phyloP scores from a whole-genome alignment of 208 protist genomes.

The Acanthamoeba culbertsoni region DNA sequence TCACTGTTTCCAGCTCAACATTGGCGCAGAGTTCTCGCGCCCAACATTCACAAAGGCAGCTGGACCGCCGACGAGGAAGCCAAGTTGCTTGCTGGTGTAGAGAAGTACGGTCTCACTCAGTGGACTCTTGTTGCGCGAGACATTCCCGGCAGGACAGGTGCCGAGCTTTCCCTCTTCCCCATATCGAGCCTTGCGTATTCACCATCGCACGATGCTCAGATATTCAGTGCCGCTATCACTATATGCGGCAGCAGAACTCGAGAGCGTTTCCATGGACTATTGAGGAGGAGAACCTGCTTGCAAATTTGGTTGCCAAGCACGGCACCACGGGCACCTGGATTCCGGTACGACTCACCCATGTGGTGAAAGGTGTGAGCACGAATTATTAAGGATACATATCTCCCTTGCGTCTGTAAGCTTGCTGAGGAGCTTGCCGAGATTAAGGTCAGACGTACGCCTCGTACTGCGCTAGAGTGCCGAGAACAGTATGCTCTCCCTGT shows the following conservation, averaged over 20 bases:
- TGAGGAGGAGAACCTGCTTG: not conserved
- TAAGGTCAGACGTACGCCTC: not conserved
- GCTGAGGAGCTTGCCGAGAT: not conserved
- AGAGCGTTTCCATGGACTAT: not conserved
- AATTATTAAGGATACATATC: not conserved
- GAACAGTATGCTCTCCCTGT: not conserved
- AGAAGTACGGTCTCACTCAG: slow-evolving; percentile 22
- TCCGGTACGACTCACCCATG: not conserved
- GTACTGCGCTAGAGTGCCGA: not conserved
- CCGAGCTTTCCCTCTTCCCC: not conserved
- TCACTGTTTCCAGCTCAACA: not conserved
- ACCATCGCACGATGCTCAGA: not conserved
- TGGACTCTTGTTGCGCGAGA: slow-evolving; percentile 23
- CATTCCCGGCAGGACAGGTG: slow-evolving; percentile 50
- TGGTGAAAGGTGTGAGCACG: not conserved
- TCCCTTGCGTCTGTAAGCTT: not conserved
- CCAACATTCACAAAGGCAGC: slow-evolving; percentile 42
- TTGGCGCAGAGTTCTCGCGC: slow-evolving; percentile 18
- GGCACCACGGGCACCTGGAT: not conserved
- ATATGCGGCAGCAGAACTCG: slow-evolving; percentile 44
- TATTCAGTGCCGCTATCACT: slow-evolving; percentile 57
- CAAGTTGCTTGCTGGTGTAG: not conserved
- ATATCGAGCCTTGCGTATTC: not conserved
- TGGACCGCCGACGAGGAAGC: slow-evolving; percentile 31
- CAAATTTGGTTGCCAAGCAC: not conserved